Base-by-base conservation (phyloP, 108 stramenopile species). In the Stephanodiscus triporus region DNA sequence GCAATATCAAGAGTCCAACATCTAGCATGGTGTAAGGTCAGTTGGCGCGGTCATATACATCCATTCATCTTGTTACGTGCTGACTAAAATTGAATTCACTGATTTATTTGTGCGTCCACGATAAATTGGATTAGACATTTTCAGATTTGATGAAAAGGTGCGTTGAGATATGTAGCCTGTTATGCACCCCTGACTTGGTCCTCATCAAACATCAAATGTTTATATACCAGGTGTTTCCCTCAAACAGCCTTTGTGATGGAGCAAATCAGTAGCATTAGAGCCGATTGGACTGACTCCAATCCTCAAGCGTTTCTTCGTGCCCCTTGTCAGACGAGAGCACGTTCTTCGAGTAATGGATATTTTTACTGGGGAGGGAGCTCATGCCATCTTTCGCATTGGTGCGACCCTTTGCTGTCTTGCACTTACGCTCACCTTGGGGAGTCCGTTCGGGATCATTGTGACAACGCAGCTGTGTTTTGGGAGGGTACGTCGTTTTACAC, bases 1-100 rank as follows among this genome's bases (percentile, higher is more conserved):
- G 84, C 91, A 19, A 72, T 82, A 30, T 82, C 83, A 22, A 66
- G 70, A 43, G 56, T 77, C 22, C 87, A 95, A 78, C 83, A 95
- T 75, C 79, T 84, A 10, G 87, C 87, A 4, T 87, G 72, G 72
- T 74, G 81, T 42, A 84, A 78, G 56, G 56, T 57, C 17, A 57
- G 56, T 57, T 57, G 29, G 16, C 0, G 17, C 1, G 14, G 17
- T 57, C 30, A 30, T 27, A 9, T 14, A 0, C 9, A 5, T 57
- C 13, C 56, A 5, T n/a, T 29, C 27, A 57, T 29, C 17, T 30
- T 57, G 13, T 34, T n/a, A 11, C 56, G 26, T n/a, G 27, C 5
- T 9, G 26, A 11, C 30, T 24, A 27, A 32, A 4, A 14, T 57
- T 2, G 20, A n/a, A n/a, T n/a, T n/a, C n/a, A n/a, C n/a, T n/a